Evolutionary conservation across 306 rosid genomes (phyloP), one percentile per base, ranked within the genome.

Genomic region (Vachellia pachyceras): DNA sequence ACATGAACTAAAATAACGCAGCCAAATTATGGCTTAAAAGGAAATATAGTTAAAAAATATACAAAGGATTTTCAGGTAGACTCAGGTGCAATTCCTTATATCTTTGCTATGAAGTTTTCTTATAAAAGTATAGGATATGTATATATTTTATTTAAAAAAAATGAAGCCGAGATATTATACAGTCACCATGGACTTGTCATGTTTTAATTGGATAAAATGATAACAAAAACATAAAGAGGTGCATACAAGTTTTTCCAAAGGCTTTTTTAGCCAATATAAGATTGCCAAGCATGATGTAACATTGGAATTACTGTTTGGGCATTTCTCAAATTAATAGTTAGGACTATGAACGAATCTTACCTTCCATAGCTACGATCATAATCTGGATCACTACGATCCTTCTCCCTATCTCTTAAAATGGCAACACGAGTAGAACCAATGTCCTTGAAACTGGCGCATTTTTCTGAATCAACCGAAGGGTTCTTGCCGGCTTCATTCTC

Each of bases 361-460:
- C 97, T 94, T 78, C 87, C 84, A 69, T 94, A 94, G 84, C 89
- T 94, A 71, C 97, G 90, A 79, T 94, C 97, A 88, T 94, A 94
- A 86, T 94, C 97, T 40, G 98, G 97, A 80, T 94, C 98, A 40
- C 85, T 90, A 23, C 95, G 93, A 54, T 92, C 98, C 86, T 94
- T 94, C 85, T 94, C 97, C 89, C 97, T 88, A 49, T 94, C 97
- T 73, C 97, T 89, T 84, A 92, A 80, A 72, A 92, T 94, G 89
- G 97, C 98, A 85, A 94, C 98, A 78, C 96, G 94, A 80, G 87
- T 83, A n/a, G 88, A 77, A 82, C 83, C 79, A 23, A 42, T 44
- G 73, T 90, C 98, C 79, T 80, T 88, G 55, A 83, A 42, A 82
- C 44, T 36, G 10, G 72, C 22, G 79, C 2, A 81, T 55, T 79